These are phyloP conservation scores for Aegilops sharonensis DNA, from an alignment of 176 grass and related monocot genomes.

Conservation along the genomic window DNA sequence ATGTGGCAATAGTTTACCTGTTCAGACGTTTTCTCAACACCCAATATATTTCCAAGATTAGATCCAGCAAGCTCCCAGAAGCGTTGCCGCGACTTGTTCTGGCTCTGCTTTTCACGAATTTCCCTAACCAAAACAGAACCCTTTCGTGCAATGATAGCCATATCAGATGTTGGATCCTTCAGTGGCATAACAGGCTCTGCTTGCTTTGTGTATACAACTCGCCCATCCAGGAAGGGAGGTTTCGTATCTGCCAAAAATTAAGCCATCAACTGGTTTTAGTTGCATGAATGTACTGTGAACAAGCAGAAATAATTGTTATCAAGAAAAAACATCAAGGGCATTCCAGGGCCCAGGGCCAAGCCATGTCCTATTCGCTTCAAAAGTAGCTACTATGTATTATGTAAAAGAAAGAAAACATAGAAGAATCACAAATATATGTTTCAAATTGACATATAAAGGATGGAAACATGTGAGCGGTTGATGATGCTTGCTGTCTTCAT, in stretches of 20 bases:
- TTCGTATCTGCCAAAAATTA: constrained; percentile 72
- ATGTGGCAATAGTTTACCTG: constrained; percentile 51
- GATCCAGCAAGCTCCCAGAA: constrained; percentile 99
- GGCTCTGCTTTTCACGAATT: constrained; percentile 96
- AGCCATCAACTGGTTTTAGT: background rate
- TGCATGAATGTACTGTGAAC: constrained; percentile 6
- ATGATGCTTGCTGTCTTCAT: background rate
- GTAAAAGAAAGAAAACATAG: constrained; percentile 18
- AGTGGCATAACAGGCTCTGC: constrained; percentile 95
- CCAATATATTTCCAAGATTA: constrained; percentile 97
- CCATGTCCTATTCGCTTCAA: background rate
- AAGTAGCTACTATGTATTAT: background rate
- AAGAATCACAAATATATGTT: background rate
- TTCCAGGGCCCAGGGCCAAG: background rate
- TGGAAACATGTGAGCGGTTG: background rate
- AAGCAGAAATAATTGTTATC: background rate
- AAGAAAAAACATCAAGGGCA: constrained; percentile 3
- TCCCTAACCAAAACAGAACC: constrained; percentile 90
- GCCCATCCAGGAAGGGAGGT: constrained; percentile 90
- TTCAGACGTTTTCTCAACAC: constrained; percentile 90
- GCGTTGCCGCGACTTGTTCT: constrained; percentile 91
- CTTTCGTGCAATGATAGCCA: constrained; percentile 97
- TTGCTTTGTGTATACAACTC: constrained; percentile 97
- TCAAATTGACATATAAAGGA: constrained; percentile 13
- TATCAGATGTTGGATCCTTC: constrained; percentile 96